These are phyloP conservation scores for Tuber microsphaerosporum DNA, from an alignment of 495 filamentous ascomycete species.

Conservation along the genomic window DNA sequence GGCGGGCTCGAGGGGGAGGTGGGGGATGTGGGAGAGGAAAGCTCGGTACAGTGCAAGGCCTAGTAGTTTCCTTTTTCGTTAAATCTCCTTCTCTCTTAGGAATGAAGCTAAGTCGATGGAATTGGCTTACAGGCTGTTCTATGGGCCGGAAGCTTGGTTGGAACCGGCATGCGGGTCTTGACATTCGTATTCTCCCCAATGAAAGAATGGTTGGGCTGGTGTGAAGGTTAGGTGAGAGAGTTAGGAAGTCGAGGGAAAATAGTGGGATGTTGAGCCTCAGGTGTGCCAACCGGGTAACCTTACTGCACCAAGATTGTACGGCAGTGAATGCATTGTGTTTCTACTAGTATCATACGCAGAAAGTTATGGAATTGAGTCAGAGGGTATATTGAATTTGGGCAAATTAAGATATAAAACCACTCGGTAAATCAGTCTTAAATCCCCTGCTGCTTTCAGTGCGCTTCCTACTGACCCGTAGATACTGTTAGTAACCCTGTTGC, in stretches of 20 bases:
- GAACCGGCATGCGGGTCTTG: not conserved
- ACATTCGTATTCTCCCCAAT: not conserved
- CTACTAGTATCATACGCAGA: not conserved
- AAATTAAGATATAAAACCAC: not conserved
- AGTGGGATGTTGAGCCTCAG: not conserved
- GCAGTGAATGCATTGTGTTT: not conserved
- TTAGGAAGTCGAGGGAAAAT: not conserved
- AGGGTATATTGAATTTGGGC: not conserved
- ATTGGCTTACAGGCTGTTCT: constrained; percentile 31
- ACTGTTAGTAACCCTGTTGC: not conserved
- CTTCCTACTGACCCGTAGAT: not conserved
- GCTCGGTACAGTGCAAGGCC: constrained; percentile 38
- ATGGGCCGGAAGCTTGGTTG: constrained; percentile 27
- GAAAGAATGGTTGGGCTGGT: not conserved
- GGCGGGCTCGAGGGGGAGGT: constrained; percentile 30
- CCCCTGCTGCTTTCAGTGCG: not conserved
- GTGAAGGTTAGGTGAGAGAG: not conserved
- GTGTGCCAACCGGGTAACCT: constrained; percentile 1
- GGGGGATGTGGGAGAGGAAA: constrained; percentile 29
- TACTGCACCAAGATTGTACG: not conserved
- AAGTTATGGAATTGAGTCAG: not conserved
- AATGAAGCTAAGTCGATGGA: not conserved
- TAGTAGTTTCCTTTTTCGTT: constrained; percentile 13
- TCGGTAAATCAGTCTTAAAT: not conserved
- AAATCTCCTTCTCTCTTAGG: not conserved